phyloP scores from a whole-genome alignment of 305 asterid genomes.

The Fraxinus sp. region DNA sequence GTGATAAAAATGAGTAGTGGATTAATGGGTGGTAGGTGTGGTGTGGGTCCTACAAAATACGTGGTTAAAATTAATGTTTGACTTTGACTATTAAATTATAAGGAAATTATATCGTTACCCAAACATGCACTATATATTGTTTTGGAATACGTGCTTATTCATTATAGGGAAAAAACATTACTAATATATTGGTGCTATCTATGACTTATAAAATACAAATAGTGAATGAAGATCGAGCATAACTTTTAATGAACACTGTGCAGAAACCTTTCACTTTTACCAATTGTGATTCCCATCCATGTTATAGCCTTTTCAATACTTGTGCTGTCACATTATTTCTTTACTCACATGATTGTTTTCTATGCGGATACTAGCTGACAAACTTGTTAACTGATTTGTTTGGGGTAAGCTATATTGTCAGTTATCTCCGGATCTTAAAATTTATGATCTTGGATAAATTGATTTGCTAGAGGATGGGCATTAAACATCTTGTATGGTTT shows the following conservation, averaged over 20 bases:
- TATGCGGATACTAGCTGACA: neutral
- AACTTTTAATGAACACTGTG: neutral
- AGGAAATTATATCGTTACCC: neutral
- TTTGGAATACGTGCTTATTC: neutral
- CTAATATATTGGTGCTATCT: neutral
- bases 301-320: neutral
- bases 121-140: neutral
- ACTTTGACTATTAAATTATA: neutral
- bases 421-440: neutral
- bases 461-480: neutral
- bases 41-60: neutral
- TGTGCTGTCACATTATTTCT: neutral
- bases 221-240: neutral
- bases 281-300: neutral
- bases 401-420: neutral
- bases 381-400: neutral
- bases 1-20: neutral
- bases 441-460: neutral
- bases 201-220: neutral
- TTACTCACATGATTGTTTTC: neutral
- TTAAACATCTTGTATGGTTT: neutral
- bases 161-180: neutral
- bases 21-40: neutral
- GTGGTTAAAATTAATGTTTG: neutral
- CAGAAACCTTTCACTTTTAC: neutral